phyloP scores from a whole-genome alignment of 2,329 filamentous ascomycete genomes.

The Fusarium redolens region DNA sequence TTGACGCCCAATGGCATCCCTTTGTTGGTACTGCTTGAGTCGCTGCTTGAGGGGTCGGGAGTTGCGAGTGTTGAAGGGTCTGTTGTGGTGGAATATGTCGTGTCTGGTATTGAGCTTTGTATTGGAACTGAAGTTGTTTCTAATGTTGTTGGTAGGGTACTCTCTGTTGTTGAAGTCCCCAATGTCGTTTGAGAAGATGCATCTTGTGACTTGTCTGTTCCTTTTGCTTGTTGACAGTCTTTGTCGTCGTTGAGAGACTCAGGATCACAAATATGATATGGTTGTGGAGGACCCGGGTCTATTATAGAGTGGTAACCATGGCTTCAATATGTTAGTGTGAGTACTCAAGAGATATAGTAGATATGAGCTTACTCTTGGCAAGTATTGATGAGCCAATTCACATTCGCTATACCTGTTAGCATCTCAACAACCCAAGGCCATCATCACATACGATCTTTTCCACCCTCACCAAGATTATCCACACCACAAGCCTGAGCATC shows the following conservation, averaged over 20 bases:
- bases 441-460: constrained; percentile 57
- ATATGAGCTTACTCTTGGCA: constrained; percentile 59
- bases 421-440: background rate
- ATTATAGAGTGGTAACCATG: constrained; percentile 42
- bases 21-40: background rate
- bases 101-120: constrained; percentile 23
- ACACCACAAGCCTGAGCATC: constrained; percentile 64
- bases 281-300: constrained; percentile 45
- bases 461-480: constrained; percentile 45
- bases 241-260: constrained; percentile 15
- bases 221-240: constrained; percentile 23
- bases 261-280: constrained; percentile 37
- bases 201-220: background rate
- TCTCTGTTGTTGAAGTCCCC: background rate
- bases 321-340: constrained; percentile 29
- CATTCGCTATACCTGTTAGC: constrained; percentile 55
- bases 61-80: constrained; percentile 35
- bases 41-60: constrained; percentile 15
- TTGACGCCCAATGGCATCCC: constrained; percentile 55
- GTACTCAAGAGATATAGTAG: background rate
- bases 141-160: background rate
- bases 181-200: background rate
- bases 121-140: constrained; percentile 1
- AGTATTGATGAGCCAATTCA: constrained; percentile 62
- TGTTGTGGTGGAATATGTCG: constrained; percentile 30